Percentiles rank a stretch among this genome's conserved stretches.
Conservation (phyloP, 345 rosid species). For the Sisymbrium altissimum region DNA sequence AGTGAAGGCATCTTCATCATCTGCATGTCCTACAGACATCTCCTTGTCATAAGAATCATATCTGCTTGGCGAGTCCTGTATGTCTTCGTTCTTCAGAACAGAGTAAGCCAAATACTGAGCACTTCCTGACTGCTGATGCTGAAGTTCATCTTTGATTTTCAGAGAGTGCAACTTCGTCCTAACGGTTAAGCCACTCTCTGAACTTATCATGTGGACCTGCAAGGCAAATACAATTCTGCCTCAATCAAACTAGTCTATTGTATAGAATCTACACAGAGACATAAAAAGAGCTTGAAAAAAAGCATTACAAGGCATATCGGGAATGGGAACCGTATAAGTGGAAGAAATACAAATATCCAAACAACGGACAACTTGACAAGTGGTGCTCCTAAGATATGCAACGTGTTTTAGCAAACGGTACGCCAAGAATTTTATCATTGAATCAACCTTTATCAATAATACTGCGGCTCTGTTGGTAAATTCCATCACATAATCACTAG, state of each 20-base stretch:
- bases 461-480: not conserved
- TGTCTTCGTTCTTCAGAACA: constrained; percentile 59
- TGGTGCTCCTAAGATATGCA: not conserved
- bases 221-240: constrained; percentile 21
- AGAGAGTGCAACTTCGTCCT: constrained; percentile 88
- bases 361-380: constrained; percentile 3
- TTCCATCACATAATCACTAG: constrained; percentile 12
- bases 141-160: constrained; percentile 91
- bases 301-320: not conserved
- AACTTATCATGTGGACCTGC: constrained; percentile 74
- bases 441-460: not conserved
- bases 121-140: constrained; percentile 49
- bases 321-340: constrained; percentile 8
- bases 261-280: not conserved
- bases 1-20: constrained; percentile 80
- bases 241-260: constrained; percentile 17
- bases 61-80: constrained; percentile 34
- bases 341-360: constrained; percentile 10
- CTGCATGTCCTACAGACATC: constrained; percentile 40
- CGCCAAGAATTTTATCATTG: constrained; percentile 10
- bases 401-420: constrained; percentile 9
- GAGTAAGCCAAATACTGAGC: constrained; percentile 76
- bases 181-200: constrained; percentile 63
- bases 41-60: constrained; percentile 42
- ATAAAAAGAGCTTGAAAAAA: not conserved